Evolutionary conservation across 2,329 filamentous ascomycete genomes (phyloP).

Genomic region (Anisogramma anomala): DNA sequence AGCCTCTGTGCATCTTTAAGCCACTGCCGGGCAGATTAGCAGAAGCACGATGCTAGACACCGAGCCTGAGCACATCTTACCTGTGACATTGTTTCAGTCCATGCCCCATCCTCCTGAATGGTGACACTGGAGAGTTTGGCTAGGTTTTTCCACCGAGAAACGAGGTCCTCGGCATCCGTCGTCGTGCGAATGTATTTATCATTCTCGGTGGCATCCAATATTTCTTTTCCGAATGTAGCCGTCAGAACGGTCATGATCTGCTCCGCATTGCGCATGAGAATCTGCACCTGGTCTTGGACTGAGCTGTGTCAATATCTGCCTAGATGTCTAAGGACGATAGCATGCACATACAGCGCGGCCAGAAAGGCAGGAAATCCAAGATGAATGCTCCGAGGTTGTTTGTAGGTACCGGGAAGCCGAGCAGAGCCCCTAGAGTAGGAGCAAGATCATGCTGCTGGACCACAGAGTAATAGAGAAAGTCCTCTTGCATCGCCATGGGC

Average conservation of each 20-base stretch:
- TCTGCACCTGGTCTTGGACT: conserved; percentile 46
- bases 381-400: conserved; percentile 89
- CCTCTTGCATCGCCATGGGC: conserved; percentile 49
- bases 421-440: conserved; percentile 72
- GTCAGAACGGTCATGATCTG: conserved; percentile 71
- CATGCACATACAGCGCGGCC: conserved; percentile 45
- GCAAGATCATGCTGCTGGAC: conserved; percentile 94
- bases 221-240: conserved; percentile 51
- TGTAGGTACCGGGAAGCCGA: conserved; percentile 77
- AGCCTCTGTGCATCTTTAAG: conserved; percentile 60
- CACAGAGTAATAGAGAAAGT: conserved; percentile 72
- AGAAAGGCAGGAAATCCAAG: conserved; percentile 64
- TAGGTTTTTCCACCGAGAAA: conserved; percentile 54
- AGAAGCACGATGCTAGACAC: background rate
- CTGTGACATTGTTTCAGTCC: conserved; percentile 33
- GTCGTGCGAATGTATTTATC: conserved; percentile 23
- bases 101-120: conserved; percentile 24
- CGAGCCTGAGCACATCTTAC: conserved; percentile 19
- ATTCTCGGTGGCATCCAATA: conserved; percentile 26
- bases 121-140: conserved; percentile 16
- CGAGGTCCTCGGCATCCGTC: conserved; percentile 44
- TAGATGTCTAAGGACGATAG: background rate
- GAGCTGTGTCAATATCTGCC: background rate
- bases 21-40: conserved; percentile 37
- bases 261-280: conserved; percentile 65